Evolutionary conservation across 106 monocot species (phyloP), one percentile per base, ranked within the genome.

Genomic region (Dendrobium chrysotoxum): DNA sequence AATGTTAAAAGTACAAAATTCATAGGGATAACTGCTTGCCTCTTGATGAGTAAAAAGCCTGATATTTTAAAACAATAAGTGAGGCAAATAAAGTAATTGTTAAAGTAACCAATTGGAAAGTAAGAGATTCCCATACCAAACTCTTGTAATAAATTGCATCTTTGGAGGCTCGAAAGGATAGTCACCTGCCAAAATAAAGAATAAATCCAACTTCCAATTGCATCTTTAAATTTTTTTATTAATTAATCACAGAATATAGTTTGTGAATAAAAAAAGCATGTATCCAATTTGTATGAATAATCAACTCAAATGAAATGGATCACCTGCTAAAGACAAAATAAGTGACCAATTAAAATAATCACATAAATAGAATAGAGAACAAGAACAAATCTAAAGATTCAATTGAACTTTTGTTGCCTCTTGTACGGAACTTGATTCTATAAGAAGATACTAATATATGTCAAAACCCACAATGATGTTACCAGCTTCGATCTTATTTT

Each of bases 121-220:
- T 46, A 28, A 10, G 79, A 53, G 54, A 1, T 38, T 30, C 72
- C 2, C 92, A 58, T 91, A 99, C 99, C 99, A 99, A 65, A 99
- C 99, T 93, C 92, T 95, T 42, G 99, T 99, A 26, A 93, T 41
- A 74, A 99, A 99, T 83, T 93, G 95, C 99, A 99, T 99, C 79
- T 99, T 99, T 20, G 99, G 99, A 81, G 99, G 99, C 81, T 99
- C 95, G 82, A 99, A 99, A 75, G 99, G 99, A 82, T 99, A 99
- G 11, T 86, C 99, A 93, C 91, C 99, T 99, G 93, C 84, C 79
- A 77, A 82, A 23, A 70, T 26, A 54, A 80, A 57, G 39, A 77
- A 28, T 12, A 9, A 65, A 67, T 40, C 53, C 45, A 53, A 79
- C 18, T 53, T 28, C 78, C 57, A 78, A 42, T 10, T 46, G 25